These are phyloP conservation scores for Gamsiella multidivaricata DNA, from an alignment of 192 early-diverging fungal species.

Conservation along the genomic window DNA sequence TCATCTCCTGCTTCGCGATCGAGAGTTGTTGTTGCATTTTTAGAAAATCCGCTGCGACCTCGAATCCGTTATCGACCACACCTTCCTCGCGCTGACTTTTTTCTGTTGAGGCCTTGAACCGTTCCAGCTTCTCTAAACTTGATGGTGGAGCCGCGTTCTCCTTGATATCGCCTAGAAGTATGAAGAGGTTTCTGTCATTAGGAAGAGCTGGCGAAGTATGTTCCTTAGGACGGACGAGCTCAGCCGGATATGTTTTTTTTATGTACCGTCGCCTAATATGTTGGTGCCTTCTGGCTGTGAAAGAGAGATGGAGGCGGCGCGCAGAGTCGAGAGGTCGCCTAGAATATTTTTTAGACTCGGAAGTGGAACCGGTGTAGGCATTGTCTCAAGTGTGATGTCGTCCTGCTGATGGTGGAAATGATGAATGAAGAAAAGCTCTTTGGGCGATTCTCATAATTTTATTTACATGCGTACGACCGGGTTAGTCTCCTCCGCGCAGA, in stretches of 20 bases:
- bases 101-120: slow-evolving; percentile 35
- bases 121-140: slow-evolving; percentile 21
- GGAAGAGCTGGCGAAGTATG: background rate
- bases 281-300: slow-evolving; percentile 3
- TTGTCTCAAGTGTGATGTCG: too few relatives aligned
- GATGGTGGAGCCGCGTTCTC: background rate
- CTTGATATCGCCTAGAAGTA: too few relatives aligned
- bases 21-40: slow-evolving; percentile 45
- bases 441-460: too few relatives aligned
- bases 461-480: too few relatives aligned
- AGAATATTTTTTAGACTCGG: slow-evolving; percentile 35
- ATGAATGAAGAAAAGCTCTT: too few relatives aligned
- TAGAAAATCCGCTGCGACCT: slow-evolving; percentile 36
- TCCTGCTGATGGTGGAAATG: background rate
- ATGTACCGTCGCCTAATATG: slow-evolving; percentile 7
- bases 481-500: slow-evolving; percentile 26
- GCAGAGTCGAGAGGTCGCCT: slow-evolving; percentile 15
- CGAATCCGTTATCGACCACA: slow-evolving; percentile 46
- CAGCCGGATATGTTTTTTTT: background rate
- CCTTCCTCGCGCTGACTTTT: slow-evolving; percentile 44
- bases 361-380: slow-evolving; percentile 10
- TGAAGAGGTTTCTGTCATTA: too few relatives aligned
- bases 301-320: slow-evolving; percentile 25
- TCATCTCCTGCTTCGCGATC: slow-evolving; percentile 29
- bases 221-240: background rate